Evolutionary conservation across 2,329 filamentous ascomycete species (phyloP).

Genomic region (Alternaria infectoria): DNA sequence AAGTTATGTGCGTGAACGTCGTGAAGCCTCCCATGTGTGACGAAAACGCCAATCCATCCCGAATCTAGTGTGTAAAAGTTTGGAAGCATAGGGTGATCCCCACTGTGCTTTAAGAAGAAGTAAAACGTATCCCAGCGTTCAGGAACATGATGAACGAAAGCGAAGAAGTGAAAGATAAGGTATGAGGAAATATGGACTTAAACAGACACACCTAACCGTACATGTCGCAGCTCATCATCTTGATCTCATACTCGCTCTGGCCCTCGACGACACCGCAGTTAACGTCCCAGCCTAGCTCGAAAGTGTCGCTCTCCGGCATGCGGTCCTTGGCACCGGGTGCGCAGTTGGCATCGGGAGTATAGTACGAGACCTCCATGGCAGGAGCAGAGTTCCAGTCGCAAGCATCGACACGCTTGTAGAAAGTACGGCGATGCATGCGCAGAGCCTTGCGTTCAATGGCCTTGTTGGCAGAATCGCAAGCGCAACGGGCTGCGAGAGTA

Average conservation of each 20-base stretch:
- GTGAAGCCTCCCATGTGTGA: background rate
- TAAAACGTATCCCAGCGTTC: conserved; percentile 10
- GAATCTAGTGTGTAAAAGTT: background rate
- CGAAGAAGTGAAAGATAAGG: conserved; percentile 2
- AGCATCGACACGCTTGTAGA: conserved; percentile 37
- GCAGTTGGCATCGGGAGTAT: conserved; percentile 49
- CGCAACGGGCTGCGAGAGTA: conserved; percentile 29
- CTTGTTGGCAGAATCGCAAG: conserved; percentile 29
- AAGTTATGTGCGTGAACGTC: background rate
- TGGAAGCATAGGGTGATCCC: background rate
- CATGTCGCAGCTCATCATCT: conserved; percentile 44
- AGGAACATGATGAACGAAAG: conserved; percentile 17
- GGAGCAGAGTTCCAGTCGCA: conserved; percentile 50
- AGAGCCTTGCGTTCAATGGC: conserved; percentile 42
- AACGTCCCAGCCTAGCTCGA: conserved; percentile 53
- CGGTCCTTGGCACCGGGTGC: conserved; percentile 37
- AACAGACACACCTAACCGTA: conserved; percentile 13
- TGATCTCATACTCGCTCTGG: conserved; percentile 54
- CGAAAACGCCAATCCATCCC: background rate
- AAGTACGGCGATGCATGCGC: conserved; percentile 38
- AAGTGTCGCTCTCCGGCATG: conserved; percentile 28
- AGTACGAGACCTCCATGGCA: conserved; percentile 51
- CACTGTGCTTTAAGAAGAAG: background rate
- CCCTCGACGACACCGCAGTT: conserved; percentile 47
- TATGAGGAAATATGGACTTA: conserved; percentile 8